Base-by-base conservation (phyloP, 2,329 filamentous ascomycete genomes). In the Lachnellula occidentalis region DNA sequence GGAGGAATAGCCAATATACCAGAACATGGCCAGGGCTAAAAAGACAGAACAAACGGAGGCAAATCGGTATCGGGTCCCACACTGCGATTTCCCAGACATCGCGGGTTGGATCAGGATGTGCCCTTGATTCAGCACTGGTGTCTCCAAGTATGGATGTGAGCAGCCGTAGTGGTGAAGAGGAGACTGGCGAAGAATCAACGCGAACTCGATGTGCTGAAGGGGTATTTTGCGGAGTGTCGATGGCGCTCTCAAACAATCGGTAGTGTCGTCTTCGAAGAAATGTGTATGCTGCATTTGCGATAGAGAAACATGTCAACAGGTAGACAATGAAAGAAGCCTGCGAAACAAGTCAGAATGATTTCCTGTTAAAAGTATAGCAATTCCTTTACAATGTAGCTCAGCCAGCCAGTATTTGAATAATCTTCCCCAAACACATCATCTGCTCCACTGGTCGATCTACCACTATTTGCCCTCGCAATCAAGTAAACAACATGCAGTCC, bases 11-110 rank as follows among this genome's bases (percentile, higher is more conserved):
- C 77, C 86, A 87, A 73, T 99, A 96, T 27, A 96, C 80, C 47
- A 96, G 74, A n/a, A 95, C 81, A 72, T 99, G 95, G 0, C 90
- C 88, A 0, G 94, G 94, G 64, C 92, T 95, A 74, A 99, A 97
- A 41, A 94, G 76, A 64, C 90, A 94, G 67, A 96, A 91, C 2
- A 97, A 75, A 37, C 86, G 83, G 51, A 97, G 73, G 45, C 85
- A 90, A 36, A 95, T 79, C 2, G 92, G 90, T 46, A 92, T 80
- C 34, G 95, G 94, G 69, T 97, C 92, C 94, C 94, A 99, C 6
- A 97, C 80, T 1, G 87, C 82, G 48, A 99, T 74, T 71, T 99
- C 92, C 94, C 94, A 99, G 9, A 99, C 94, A 70, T 99, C 92
- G 11, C 86, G 81, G 24, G 81, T 80, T 54, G 85, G 83, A 67